Base-by-base conservation (phyloP, 192 early-diverging fungal species). In the Jimgerdemannia flammicorona region DNA sequence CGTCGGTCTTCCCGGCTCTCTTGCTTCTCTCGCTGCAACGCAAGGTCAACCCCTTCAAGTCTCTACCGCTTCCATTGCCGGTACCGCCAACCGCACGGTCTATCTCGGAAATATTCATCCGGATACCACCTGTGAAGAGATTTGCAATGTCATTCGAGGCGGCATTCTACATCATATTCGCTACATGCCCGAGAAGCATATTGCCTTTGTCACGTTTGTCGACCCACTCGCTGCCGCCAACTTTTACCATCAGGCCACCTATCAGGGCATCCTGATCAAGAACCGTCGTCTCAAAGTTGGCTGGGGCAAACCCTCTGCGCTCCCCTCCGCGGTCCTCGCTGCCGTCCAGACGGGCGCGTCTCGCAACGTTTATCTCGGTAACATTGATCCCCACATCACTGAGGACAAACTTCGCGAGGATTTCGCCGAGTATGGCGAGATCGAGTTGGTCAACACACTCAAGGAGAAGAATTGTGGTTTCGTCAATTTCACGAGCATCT, bases 131-230 rank as follows among this genome's bases (percentile, higher is more conserved):
- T 85, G 87, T 29, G 93, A 94, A 77, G 94, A 96, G 69, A 83
- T 97, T 20, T 96, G 94, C 72, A 94, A 97, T 85, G 89, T 87
- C 4, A 91, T 97, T 78, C 93, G 95, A 18, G 95, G 94, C 29
- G 95, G 95, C 10, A 88, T 95, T 64, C 81, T 97, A 14, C 89
- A 93, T 75, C 90, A 91, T 44, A 90, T 97, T 71, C 84, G 89
- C 20, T 95, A 90, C 80, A 79, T 90, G 70, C 85, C 87, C 43
- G 90, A 93, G 43, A 94, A 94, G 77, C 91, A 91, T 77, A 93
- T 92, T 74, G 92, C 92, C 0, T 96, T 97, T 79, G 89, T 94
- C 40, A 92, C 94, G 0, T 97, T 97, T 86, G 83, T 95, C 10
- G 93, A 94, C 72, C 91, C 94, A 3, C 71, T 67, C 18, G 77